These are phyloP conservation scores for Rhizopogon vinicolor DNA, from an alignment of 768 basidiomycete genomes.

Conservation along the genomic window DNA sequence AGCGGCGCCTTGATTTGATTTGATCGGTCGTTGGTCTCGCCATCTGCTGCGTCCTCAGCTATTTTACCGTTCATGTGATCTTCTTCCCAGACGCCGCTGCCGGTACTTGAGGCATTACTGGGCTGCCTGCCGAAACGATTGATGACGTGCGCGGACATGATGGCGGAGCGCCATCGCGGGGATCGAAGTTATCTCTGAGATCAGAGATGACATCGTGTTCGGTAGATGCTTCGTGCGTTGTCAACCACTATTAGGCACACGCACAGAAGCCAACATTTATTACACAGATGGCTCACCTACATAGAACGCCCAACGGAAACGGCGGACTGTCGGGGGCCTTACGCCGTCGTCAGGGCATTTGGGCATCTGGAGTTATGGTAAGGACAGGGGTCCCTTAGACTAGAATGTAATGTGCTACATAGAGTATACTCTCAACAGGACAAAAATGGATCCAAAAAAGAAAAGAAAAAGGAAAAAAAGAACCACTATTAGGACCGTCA, in stretches of 20 bases:
- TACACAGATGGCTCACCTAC: no score
- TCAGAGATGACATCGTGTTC: constrained; percentile 73
- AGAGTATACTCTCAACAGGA: no score
- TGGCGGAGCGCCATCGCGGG: constrained; percentile 75
- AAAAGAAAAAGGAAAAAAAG: no score
- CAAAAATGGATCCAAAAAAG: no score
- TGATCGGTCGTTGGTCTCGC: constrained; percentile 14
- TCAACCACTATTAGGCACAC: constrained; percentile 61
- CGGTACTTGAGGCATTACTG: constrained; percentile 19
- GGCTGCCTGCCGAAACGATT: constrained; percentile 22
- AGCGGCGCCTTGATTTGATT: constrained; percentile 19
- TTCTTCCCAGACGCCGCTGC: constrained; percentile 35
- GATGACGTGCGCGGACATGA: constrained; percentile 44
- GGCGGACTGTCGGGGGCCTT: no score
- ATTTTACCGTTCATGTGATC: constrained; percentile 23
- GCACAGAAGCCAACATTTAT: no score
- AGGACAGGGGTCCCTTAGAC: no score
- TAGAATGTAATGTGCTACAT: no score
- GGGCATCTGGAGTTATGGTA: no score
- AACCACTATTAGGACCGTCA: not conserved
- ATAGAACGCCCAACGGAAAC: no score
- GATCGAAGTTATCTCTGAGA: constrained; percentile 79
- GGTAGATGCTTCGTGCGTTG: constrained; percentile 53
- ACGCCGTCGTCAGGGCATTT: no score
- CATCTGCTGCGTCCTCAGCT: constrained; percentile 20